Evolutionary conservation across 805 yeast species (phyloP).

Genomic region (Citeromyces matritensis): DNA sequence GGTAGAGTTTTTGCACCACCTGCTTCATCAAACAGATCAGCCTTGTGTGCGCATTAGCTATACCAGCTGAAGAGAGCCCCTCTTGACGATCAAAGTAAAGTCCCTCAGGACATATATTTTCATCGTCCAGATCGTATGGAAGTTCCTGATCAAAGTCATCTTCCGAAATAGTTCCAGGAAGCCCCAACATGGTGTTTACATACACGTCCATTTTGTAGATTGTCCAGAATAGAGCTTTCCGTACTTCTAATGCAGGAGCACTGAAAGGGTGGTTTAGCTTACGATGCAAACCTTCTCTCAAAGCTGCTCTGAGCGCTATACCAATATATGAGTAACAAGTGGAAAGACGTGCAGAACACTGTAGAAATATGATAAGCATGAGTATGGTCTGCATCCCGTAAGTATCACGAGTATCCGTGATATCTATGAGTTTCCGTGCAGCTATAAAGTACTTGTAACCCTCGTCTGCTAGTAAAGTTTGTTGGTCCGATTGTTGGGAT

Average conservation of each 20-base stretch:
- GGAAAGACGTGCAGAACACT: conserved; percentile 76
- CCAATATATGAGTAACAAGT: conserved; percentile 87
- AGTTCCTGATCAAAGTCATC: conserved; percentile 80
- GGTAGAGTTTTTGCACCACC: conserved; percentile 62
- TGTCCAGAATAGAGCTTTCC: conserved; percentile 81
- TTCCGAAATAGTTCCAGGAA: conserved; percentile 64
- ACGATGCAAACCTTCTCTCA: conserved; percentile 74
- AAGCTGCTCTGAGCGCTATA: conserved; percentile 68
- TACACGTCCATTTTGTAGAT: conserved; percentile 85
- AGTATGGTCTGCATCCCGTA: conserved; percentile 76
- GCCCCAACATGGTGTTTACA: conserved; percentile 73
- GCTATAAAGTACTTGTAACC: conserved; percentile 72
- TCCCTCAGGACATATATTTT: conserved; percentile 58
- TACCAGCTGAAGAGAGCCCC: conserved; percentile 54
- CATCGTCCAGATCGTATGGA: conserved; percentile 79
- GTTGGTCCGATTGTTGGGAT: conserved; percentile 5
- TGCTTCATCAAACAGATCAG: conserved; percentile 57
- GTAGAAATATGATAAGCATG: conserved; percentile 73
- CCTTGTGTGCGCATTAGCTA: conserved; percentile 77
- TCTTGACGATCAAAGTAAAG: conserved; percentile 25
- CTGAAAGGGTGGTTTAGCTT: conserved; percentile 48
- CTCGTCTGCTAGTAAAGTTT: conserved; percentile 44
- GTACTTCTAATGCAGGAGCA: conserved; percentile 69
- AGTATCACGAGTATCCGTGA: conserved; percentile 71
- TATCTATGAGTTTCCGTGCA: conserved; percentile 66